Evolutionary conservation across 2,329 filamentous ascomycete species (phyloP), one percentile per base, ranked within the genome.

Genomic region (Fusarium setosum): DNA sequence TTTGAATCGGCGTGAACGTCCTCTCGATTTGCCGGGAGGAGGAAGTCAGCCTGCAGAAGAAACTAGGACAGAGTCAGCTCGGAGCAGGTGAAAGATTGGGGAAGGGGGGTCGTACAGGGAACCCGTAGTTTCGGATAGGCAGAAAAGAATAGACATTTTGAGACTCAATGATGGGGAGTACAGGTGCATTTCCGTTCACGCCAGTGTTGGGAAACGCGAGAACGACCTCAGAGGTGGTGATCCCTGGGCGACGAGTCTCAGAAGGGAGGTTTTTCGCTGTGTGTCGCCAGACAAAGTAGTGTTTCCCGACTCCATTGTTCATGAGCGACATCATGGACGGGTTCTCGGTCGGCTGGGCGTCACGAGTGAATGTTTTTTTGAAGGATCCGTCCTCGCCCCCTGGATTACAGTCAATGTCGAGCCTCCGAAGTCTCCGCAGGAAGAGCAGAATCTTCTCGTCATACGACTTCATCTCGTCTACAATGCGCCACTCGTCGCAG

Each of bases 391-490:
- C 15, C 23, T 52, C 12, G 18, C 12, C 42, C 11, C 6, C 31
- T 31, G 41, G 18, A 21, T 11, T 50, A 12, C 23, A 18, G 34
- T 26, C 18, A 8, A 58, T 48, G 10, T 29, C 32, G n/a, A 77
- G 65, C 18, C 52, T 56, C 6, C 65, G 54, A 7, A 78, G 65
- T 34, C 73, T 70, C 4, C 72, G 65, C 5, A 78, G 68, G 41
- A 77, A 78, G 31, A 77, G 61, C 18, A 77, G 68, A 29, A 74
- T 56, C 31, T 67, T 65, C 9, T 72, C 63, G 32, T 75, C 66
- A 15, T 76, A 57, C 7, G 59, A 56, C 9, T 54, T 18, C 23
- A 76, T 52, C 40, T 74, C 58, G 6, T 54, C 3, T 21, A 62
- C 23, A 13, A 66, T 65, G 11, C 47, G 35, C n/a, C 15, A 10